Conservation (phyloP, 164 flowering plant genomes). For the Vitis cinerea region DNA sequence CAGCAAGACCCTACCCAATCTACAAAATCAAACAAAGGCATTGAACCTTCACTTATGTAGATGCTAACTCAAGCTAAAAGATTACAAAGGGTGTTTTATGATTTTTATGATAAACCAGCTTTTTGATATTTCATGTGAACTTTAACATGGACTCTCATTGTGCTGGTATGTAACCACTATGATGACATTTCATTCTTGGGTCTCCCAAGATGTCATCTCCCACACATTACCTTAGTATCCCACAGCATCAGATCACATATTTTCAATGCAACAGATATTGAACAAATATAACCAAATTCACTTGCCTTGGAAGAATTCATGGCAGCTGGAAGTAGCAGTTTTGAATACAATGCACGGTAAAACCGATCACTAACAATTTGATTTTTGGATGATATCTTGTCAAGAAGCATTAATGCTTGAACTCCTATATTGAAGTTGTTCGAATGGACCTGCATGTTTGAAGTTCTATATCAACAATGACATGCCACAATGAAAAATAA, state of each 20-base stretch:
- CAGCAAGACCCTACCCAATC: too few relatives aligned
- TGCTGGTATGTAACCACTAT: neutral
- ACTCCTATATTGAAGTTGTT: conserved; percentile 91
- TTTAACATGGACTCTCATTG: neutral
- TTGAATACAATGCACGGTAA: conserved; percentile 91
- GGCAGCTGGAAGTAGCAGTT: conserved; percentile 82
- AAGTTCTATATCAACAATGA: conserved; percentile 1
- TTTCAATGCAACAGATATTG: neutral
- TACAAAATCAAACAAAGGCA: too few relatives aligned
- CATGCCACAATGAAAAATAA: neutral
- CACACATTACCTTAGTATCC: neutral
- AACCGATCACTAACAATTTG: conserved; percentile 91
- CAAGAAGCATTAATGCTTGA: conserved; percentile 94
- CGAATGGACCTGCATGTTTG: conserved; percentile 79
- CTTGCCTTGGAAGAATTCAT: conserved; percentile 91
- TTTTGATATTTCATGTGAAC: neutral
- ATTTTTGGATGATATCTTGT: conserved; percentile 85
- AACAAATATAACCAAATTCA: neutral
- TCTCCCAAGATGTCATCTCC: neutral
- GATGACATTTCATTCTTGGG: neutral
- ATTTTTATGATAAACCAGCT: neutral
- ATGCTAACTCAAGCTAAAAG: too few relatives aligned
- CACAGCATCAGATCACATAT: neutral
- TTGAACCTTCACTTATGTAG: too few relatives aligned
- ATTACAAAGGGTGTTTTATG: too few relatives aligned